Evolutionary conservation across 208 protist species (phyloP).

Genomic region (Vickermania ingenoplastis): DNA sequence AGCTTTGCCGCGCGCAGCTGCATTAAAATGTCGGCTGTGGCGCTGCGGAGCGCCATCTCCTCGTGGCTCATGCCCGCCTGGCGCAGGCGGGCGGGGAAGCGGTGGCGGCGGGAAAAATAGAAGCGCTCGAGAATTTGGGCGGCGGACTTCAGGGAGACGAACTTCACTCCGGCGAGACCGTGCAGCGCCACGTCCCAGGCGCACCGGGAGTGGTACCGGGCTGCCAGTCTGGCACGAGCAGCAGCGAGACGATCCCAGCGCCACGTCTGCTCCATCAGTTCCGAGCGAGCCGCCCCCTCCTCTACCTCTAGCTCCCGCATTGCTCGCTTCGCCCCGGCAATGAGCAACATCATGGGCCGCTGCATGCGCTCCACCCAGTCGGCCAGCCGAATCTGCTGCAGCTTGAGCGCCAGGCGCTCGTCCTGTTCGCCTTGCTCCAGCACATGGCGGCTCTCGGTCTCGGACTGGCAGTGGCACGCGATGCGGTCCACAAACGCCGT

Average conservation of each 20-base stretch:
- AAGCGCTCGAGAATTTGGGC: constrained; percentile 17
- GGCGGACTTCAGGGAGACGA: constrained; percentile 15
- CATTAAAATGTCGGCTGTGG: background rate
- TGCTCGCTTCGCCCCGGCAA: constrained; percentile 5
- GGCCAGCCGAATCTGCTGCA: constrained; percentile 4
- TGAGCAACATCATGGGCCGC: background rate
- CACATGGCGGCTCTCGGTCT: constrained; percentile 7
- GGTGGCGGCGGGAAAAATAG: background rate
- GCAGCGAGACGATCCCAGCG: constrained; percentile 15
- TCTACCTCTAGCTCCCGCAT: constrained; percentile 4
- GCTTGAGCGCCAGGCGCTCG: background rate
- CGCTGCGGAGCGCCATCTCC: background rate
- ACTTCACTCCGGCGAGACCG: constrained; percentile 7
- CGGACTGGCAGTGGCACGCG: constrained; percentile 13
- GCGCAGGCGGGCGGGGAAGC: background rate
- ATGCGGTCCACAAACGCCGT: background rate
- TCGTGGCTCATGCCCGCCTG: background rate
- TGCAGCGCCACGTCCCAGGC: constrained; percentile 8
- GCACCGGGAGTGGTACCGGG: constrained; percentile 1
- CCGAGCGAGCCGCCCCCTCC: constrained; percentile 1
- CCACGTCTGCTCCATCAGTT: constrained; percentile 12
- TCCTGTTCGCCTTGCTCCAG: constrained; percentile 7
- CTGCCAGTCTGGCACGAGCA: constrained; percentile 4
- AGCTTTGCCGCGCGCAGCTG: constrained; percentile 1
- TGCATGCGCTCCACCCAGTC: background rate